These are phyloP conservation scores for Yarrowia deformans DNA, from an alignment of 805 yeast species.

Conservation along the genomic window DNA sequence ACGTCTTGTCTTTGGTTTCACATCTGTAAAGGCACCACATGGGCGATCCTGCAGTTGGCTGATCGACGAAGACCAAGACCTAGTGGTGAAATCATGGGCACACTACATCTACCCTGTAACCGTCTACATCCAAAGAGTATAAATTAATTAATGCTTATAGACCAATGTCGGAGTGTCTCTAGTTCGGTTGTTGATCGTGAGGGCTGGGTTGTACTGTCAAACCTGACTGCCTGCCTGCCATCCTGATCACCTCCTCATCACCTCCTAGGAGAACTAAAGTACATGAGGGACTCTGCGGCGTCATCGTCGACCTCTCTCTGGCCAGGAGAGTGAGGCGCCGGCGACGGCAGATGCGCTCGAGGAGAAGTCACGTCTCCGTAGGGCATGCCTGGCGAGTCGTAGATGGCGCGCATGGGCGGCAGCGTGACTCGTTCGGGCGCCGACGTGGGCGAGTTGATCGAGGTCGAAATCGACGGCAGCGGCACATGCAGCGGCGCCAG, in stretches of 20 bases:
- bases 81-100: too few species aligned
- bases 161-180: neutral
- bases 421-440: constrained; percentile 23
- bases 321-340: constrained; percentile 7
- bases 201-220: too few species aligned
- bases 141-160: constrained; percentile 1
- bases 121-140: too few species aligned
- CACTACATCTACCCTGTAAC: too few species aligned
- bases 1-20: neutral
- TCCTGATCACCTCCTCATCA: neutral
- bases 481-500: constrained; percentile 21
- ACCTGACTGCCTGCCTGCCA: too few species aligned
- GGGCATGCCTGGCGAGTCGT: neutral
- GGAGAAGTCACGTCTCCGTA: constrained; percentile 14
- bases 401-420: constrained; percentile 24
- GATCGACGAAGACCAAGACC: too few species aligned
- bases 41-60: neutral
- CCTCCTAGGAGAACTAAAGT: constrained; percentile 15
- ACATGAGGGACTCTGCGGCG: constrained; percentile 17
- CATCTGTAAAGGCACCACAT: constrained; percentile 3
- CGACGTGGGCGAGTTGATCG: constrained; percentile 25
- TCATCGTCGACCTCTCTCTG: constrained; percentile 18
- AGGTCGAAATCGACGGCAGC: constrained; percentile 21
- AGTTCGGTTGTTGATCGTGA: neutral
- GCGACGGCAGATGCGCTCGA: constrained; percentile 19